phyloP scores from a whole-genome alignment of 2,329 filamentous ascomycete genomes.

The Fusarium zealandicum region DNA sequence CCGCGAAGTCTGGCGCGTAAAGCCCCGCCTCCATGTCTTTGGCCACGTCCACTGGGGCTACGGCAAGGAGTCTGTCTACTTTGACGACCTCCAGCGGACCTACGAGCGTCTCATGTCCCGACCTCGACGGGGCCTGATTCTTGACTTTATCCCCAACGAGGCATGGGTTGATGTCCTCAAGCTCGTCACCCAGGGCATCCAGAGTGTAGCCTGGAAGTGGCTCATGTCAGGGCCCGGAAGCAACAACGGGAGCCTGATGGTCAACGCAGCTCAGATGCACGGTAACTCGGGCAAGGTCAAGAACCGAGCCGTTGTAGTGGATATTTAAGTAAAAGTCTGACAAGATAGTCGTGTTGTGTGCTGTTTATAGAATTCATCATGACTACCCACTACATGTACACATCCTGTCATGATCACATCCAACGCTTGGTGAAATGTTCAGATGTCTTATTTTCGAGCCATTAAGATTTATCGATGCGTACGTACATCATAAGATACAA shows the following conservation, averaged over 20 bases:
- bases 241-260: slow-evolving; percentile 59
- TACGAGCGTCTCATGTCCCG: slow-evolving; percentile 71
- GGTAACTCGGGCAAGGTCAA: slow-evolving; percentile 59
- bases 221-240: slow-evolving; percentile 61
- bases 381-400: neutral
- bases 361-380: neutral
- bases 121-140: slow-evolving; percentile 51
- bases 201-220: slow-evolving; percentile 62
- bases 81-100: slow-evolving; percentile 74
- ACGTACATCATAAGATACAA: slow-evolving; percentile 19
- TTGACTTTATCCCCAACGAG: slow-evolving; percentile 55
- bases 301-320: slow-evolving; percentile 49
- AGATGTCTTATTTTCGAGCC: neutral
- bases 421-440: neutral
- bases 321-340: slow-evolving; percentile 38
- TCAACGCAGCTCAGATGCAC: slow-evolving; percentile 65
- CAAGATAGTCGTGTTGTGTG: neutral
- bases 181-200: slow-evolving; percentile 55
- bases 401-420: neutral
- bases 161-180: slow-evolving; percentile 56
- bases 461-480: slow-evolving; percentile 17
- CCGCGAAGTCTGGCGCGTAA: slow-evolving; percentile 75
- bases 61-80: slow-evolving; percentile 74
- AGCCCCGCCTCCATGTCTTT: slow-evolving; percentile 80
- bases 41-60: slow-evolving; percentile 83